Percentiles rank a stretch among this genome's conserved stretches.
phyloP scores from a whole-genome alignment of 1,284 basidiomycete species.

The Papiliotrema flavescens region DNA sequence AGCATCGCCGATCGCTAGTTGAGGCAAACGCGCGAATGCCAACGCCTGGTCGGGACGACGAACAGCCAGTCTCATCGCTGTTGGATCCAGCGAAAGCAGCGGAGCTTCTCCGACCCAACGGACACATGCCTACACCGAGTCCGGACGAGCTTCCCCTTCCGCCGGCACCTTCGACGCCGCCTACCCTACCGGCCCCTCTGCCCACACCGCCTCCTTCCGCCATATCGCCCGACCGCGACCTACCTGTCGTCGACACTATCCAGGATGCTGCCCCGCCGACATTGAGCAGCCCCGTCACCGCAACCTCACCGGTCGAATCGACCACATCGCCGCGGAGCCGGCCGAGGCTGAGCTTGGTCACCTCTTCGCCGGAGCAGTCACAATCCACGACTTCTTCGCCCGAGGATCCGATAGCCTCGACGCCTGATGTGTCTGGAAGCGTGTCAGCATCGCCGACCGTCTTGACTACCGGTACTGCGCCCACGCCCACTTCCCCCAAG shows the following conservation, averaged over 20 bases:
- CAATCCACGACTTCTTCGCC: too few species aligned
- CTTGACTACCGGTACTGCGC: neutral
- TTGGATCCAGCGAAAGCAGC: too few species aligned
- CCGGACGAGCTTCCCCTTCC: neutral
- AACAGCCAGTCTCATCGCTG: too few species aligned
- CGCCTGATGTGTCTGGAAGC: neutral
- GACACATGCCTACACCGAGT: slow-evolving; percentile 1
- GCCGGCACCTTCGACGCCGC: neutral
- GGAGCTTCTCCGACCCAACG: neutral
- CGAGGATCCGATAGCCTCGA: too few species aligned
- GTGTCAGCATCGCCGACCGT: neutral
- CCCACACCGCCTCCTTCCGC: neutral
- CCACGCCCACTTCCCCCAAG: neutral
- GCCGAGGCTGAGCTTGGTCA: too few species aligned
- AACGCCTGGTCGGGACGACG: too few species aligned
- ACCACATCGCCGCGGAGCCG: neutral
- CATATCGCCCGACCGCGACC: neutral
- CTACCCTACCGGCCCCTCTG: neutral
- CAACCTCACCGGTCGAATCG: neutral
- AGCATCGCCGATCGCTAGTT: slow-evolving; percentile 19
- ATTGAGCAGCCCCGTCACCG: neutral
- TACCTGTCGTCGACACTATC: neutral
- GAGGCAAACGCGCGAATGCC: neutral
- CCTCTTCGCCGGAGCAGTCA: too few species aligned
- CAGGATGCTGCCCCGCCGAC: neutral